Percentiles rank a stretch among this genome's conserved stretches.
Evolutionary conservation across 257 asterid genomes (phyloP).

Genomic region (Eucommia ulmoides): DNA sequence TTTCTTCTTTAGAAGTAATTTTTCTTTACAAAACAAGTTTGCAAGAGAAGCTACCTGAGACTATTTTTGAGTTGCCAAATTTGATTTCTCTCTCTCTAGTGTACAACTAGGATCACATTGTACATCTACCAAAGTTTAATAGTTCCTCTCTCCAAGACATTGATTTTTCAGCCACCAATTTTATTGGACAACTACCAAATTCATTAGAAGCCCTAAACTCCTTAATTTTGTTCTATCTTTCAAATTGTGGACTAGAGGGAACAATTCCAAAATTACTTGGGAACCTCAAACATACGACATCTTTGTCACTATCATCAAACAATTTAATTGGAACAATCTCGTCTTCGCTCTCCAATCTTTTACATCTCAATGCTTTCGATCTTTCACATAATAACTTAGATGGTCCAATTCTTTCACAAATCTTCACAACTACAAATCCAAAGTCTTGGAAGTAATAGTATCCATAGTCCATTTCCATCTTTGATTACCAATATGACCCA

Average conservation of each 20-base stretch:
- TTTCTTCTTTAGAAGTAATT: constrained; percentile 10
- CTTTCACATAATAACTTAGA: constrained; percentile 7
- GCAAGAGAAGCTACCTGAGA: constrained; percentile 7
- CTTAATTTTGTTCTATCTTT: too few species aligned
- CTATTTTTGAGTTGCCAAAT: constrained; percentile 13
- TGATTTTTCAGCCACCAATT: background rate
- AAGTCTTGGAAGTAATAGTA: too few species aligned
- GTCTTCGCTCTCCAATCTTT: constrained; percentile 3
- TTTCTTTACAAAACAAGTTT: constrained; percentile 7
- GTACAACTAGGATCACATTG: constrained; percentile 4
- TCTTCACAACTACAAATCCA: background rate
- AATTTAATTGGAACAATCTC: too few species aligned
- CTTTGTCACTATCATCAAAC: background rate
- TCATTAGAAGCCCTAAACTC: constrained; percentile 8
- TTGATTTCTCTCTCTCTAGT: constrained; percentile 5
- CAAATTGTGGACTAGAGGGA: too few species aligned
- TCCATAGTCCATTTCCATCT: too few species aligned
- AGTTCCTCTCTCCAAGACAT: background rate
- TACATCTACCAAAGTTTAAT: background rate
- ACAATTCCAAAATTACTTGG: constrained; percentile 14
- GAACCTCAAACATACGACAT: background rate
- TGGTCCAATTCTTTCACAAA: background rate
- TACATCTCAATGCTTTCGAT: background rate
- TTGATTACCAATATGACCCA: too few species aligned
- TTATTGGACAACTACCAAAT: too few species aligned